Percentiles rank a stretch among this genome's conserved stretches.
These are phyloP conservation scores for Auriscalpium microsporum DNA, from an alignment of 768 basidiomycete genomes.

Conservation along the genomic window DNA sequence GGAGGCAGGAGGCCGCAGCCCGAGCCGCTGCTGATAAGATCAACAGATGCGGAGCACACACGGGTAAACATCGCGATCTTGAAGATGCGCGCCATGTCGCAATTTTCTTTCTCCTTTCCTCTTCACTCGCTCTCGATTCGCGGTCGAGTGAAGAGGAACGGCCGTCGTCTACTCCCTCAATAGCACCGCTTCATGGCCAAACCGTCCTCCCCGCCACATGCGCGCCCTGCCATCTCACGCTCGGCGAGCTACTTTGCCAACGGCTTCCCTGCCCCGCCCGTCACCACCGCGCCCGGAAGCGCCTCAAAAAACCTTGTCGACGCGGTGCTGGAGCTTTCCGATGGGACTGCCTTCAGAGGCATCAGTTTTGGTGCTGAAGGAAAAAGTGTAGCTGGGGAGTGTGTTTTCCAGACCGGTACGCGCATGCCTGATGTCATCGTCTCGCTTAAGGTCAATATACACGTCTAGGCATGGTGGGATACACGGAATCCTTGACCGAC, in stretches of 20 bases:
- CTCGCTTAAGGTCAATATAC: conserved; percentile 5
- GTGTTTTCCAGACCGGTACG: conserved; percentile 98
- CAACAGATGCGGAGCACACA: not conserved
- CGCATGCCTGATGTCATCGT: conserved; percentile 4
- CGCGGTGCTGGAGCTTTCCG: conserved; percentile 79
- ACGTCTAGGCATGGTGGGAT: conserved; percentile 91
- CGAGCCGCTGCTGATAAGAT: too few relatives aligned
- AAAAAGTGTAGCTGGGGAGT: conserved; percentile 93
- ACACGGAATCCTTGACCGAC: conserved; percentile 96
- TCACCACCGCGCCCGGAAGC: conserved; percentile 22
- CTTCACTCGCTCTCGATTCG: conserved; percentile 8
- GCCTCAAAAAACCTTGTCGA: conserved; percentile 28
- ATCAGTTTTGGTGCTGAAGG: conserved; percentile 89
- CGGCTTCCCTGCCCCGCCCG: conserved; percentile 27
- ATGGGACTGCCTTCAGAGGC: conserved; percentile 83
- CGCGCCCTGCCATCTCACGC: conserved; percentile 38
- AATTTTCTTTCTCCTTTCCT: conserved; percentile 2
- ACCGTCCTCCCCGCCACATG: not conserved
- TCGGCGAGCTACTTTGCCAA: conserved; percentile 33
- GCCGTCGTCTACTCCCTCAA: not conserved
- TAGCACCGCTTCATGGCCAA: not conserved
- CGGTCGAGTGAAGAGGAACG: conserved; percentile 13
- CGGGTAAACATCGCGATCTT: not conserved
- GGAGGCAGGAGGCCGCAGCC: too few relatives aligned
- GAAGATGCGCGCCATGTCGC: conserved; percentile 1